These are phyloP conservation scores for Hypoxylon sp. DNA, from an alignment of 2,329 filamentous ascomycete species.

Conservation along the genomic window DNA sequence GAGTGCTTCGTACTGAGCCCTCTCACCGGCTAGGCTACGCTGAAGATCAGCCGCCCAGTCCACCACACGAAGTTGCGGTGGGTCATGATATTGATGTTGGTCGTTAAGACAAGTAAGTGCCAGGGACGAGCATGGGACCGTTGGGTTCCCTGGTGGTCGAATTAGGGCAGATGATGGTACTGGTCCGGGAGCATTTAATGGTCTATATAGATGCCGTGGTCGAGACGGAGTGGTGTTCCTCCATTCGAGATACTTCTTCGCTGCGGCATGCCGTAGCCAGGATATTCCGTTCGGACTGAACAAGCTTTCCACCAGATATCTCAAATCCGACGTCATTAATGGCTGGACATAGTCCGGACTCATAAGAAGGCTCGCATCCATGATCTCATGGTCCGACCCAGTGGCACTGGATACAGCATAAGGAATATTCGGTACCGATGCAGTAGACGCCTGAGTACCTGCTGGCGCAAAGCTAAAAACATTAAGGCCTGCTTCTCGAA, in stretches of 20 bases:
- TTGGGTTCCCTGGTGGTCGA: constrained; percentile 32
- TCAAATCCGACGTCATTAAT: constrained; percentile 81
- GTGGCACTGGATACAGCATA: constrained; percentile 85
- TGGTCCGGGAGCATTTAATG: constrained; percentile 48
- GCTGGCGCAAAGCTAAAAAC: constrained; percentile 75
- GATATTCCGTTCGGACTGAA: constrained; percentile 84
- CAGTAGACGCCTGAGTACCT: constrained; percentile 48
- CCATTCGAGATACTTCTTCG: constrained; percentile 85
- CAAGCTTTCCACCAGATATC: constrained; percentile 76
- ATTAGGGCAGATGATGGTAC: constrained; percentile 26
- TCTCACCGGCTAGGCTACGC: constrained; percentile 79
- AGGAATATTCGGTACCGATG: constrained; percentile 60
- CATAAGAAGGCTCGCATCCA: constrained; percentile 96
- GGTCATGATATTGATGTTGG: constrained; percentile 54
- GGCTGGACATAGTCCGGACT: constrained; percentile 90
- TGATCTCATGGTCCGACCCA: constrained; percentile 80
- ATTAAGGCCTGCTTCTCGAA: constrained; percentile 70
- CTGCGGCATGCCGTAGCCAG: constrained; percentile 85
- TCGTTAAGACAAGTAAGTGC: constrained; percentile 72
- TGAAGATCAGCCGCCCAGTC: constrained; percentile 89
- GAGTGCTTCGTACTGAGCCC: constrained; percentile 75
- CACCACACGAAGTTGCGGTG: constrained; percentile 73
- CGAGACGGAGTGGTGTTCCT: constrained; percentile 57
- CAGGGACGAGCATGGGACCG: constrained; percentile 62
- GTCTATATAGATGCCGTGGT: constrained; percentile 57